These are phyloP conservation scores for Yamadazyma diospyri DNA, from an alignment of 1,139 yeast species.

Conservation along the genomic window DNA sequence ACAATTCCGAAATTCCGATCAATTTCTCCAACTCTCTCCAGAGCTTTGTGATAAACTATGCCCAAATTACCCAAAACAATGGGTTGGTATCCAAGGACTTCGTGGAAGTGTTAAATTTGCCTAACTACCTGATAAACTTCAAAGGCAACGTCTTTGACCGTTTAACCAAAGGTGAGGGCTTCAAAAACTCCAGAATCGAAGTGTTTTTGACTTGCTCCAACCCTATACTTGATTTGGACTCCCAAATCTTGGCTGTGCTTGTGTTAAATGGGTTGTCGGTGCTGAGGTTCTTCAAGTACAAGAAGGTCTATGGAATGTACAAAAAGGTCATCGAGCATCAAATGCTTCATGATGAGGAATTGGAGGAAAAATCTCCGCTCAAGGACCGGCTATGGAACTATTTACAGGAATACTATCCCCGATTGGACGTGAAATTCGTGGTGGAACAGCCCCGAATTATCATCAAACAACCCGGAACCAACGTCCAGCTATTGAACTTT, in stretches of 20 bases:
- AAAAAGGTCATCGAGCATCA: constrained; percentile 10
- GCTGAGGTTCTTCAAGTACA: constrained; percentile 29
- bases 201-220: constrained; percentile 44
- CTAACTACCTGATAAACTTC: constrained; percentile 50
- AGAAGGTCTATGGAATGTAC: constrained; percentile 16
- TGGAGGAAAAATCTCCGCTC: constrained; percentile 6
- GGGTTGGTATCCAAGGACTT: constrained; percentile 16
- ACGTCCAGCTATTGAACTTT: constrained; percentile 28
- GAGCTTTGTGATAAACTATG: constrained; percentile 32
- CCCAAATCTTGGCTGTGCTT: constrained; percentile 39
- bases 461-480: constrained; percentile 25
- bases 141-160: constrained; percentile 50
- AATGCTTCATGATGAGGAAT: constrained; percentile 3
- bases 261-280: constrained; percentile 34
- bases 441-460: constrained; percentile 44
- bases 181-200: constrained; percentile 36
- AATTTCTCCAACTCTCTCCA: constrained; percentile 47
- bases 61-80: constrained; percentile 13
- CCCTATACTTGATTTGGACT: constrained; percentile 47
- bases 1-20: constrained; percentile 48
- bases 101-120: constrained; percentile 47
- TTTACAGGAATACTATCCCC: constrained; percentile 44
- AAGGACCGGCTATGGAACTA: constrained; percentile 18
- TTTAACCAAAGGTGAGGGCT: constrained; percentile 32
- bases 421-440: constrained; percentile 36